phyloP scores from a whole-genome alignment of 768 basidiomycete genomes.

The Termitomyces sp. region DNA sequence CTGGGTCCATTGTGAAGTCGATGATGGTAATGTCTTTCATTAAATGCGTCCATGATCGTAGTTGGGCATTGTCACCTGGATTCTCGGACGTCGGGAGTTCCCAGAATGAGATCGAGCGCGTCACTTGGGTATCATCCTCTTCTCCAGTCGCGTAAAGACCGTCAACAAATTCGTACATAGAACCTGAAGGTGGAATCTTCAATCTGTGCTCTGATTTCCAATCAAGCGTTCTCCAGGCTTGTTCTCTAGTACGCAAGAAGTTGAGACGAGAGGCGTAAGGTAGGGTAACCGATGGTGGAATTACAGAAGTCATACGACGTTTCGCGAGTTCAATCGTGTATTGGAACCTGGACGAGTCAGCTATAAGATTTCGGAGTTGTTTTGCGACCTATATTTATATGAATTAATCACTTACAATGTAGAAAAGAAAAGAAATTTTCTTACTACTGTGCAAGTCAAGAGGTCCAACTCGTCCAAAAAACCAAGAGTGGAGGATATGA shows the following conservation, averaged over 20 bases:
- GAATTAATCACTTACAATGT: neutral
- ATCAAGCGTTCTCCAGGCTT: constrained; percentile 43
- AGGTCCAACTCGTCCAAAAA: constrained; percentile 33
- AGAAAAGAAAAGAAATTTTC: neutral
- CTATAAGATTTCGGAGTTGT: constrained; percentile 33
- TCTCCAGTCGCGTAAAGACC: constrained; percentile 48
- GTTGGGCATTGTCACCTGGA: constrained; percentile 13
- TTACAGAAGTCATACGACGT: constrained; percentile 38
- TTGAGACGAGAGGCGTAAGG: constrained; percentile 39
- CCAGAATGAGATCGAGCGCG: constrained; percentile 45
- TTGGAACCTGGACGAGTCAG: constrained; percentile 41
- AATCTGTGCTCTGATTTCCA: constrained; percentile 36
- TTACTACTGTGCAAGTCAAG: constrained; percentile 28
- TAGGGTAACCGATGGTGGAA: constrained; percentile 24
- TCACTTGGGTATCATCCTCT: constrained; percentile 38
- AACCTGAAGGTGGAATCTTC: constrained; percentile 39
- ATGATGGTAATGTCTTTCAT: constrained; percentile 41
- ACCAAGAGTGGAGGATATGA: constrained; percentile 32
- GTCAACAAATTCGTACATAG: constrained; percentile 48
- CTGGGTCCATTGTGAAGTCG: constrained; percentile 57
- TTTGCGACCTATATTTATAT: constrained; percentile 36
- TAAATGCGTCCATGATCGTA: constrained; percentile 40
- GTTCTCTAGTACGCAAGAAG: constrained; percentile 38
- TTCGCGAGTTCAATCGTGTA: constrained; percentile 49
- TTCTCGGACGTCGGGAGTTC: constrained; percentile 38